These are phyloP conservation scores for Apiospora malaysiana DNA, from an alignment of 2,329 filamentous ascomycete genomes.

Conservation along the genomic window DNA sequence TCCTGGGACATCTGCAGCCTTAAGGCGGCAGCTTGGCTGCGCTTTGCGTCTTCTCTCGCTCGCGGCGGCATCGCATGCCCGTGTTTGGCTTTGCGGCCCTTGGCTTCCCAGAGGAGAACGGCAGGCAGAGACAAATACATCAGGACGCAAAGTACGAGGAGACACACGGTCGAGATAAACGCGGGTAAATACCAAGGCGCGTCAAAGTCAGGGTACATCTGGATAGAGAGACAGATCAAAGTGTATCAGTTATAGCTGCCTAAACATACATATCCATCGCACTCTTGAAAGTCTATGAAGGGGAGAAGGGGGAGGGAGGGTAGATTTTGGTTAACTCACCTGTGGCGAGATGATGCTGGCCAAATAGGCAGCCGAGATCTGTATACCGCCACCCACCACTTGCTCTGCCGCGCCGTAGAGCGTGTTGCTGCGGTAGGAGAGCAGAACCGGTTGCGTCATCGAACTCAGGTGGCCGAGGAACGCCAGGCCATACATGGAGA, in stretches of 20 bases:
- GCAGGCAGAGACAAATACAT: neutral
- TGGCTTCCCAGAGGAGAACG: slow-evolving; percentile 11
- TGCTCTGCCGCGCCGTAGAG: slow-evolving; percentile 6
- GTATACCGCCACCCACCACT: neutral
- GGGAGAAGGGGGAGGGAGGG: neutral
- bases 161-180: neutral
- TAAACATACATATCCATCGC: neutral
- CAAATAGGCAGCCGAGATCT: neutral
- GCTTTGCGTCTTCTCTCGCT: neutral
- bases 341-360: neutral
- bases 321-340: neutral
- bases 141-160: neutral
- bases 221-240: neutral
- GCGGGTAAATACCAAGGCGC: slow-evolving; percentile 8
- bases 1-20: neutral
- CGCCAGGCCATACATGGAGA: slow-evolving; percentile 1
- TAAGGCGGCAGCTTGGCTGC: neutral
- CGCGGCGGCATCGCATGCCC: slow-evolving; percentile 4
- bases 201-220: neutral
- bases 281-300: no score
- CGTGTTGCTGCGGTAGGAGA: slow-evolving; percentile 13
- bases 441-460: neutral
- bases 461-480: slow-evolving; percentile 3
- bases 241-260: neutral
- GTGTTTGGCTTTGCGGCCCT: neutral